Base-by-base conservation (phyloP, 768 basidiomycete species). In the Suillus subalutaceus region DNA sequence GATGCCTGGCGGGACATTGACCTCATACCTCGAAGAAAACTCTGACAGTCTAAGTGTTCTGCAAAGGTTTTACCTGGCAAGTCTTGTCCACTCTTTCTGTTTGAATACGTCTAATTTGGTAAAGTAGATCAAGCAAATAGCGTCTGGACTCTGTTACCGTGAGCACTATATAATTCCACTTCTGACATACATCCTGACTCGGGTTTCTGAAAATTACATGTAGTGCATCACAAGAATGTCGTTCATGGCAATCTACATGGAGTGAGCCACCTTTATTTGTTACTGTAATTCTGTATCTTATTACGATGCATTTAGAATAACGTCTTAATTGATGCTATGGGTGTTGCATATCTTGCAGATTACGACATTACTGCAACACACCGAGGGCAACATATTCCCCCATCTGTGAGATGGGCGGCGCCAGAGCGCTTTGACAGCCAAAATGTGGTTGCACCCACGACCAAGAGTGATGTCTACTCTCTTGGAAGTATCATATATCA, bases 201-300 rank as follows among this genome's bases (percentile, higher is more conserved):
- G 10, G 2, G 18, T 30, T 20, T 35, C 9, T 26, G 32, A 62
- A 16, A 50, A 23, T 53, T 30, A 16, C 40, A 40, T 2, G 20
- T 26, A 75, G 76, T 75, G 8, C 75, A 78, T n/a, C 41, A 32
- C 37, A 30, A 67, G 10, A 55, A 13, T 6, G 57, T 80, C 16
- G 59, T 78, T 2, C 80, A 81, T 62, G 79, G 78, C 10, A 79
- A 82, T 64, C 70, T 81, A 13, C 76, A 80, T 59, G 79, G 77
- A 1, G 78, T 79, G 65, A 16, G 75, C 30, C 30, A 18, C 13
- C 12, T 37, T 23, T 6, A 48, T 43, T 7, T 2, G 18, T 44
- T 46, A 20, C 6, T n/a, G n/a, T n/a, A n/a, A n/a, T n/a, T n/a
- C n/a, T n/a, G 9, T 41, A 20, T 43, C 59, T 60, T 7, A 60